These are phyloP conservation scores for Plasmodium blacklocki DNA, from an alignment of 169 alveolate genomes.

Conservation along the genomic window DNA sequence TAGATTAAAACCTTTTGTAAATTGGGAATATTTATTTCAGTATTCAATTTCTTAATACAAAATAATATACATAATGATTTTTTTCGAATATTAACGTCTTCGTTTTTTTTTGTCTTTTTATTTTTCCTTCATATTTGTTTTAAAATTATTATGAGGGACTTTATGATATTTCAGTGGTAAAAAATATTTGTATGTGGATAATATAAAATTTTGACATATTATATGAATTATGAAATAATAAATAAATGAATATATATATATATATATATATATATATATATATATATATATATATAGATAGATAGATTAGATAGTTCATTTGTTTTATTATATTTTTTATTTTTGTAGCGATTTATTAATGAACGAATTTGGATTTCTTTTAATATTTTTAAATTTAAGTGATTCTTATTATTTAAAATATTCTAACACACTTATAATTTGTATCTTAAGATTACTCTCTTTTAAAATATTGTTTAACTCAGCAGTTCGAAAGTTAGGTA, in stretches of 20 bases:
- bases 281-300: slow-evolving; percentile 14
- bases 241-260: not conserved
- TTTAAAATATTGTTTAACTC: slow-evolving; percentile 66
- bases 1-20: slow-evolving; percentile 71
- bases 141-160: slow-evolving; percentile 71
- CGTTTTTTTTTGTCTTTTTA: slow-evolving; percentile 29
- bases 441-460: slow-evolving; percentile 40
- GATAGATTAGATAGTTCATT: not conserved
- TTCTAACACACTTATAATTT: slow-evolving; percentile 63
- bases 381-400: slow-evolving; percentile 54
- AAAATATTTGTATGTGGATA: not conserved
- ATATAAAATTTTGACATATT: no score
- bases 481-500: slow-evolving; percentile 63
- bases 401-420: slow-evolving; percentile 53
- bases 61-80: slow-evolving; percentile 37
- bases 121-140: slow-evolving; percentile 50
- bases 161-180: slow-evolving; percentile 73
- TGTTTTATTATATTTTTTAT: not conserved
- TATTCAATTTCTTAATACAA: slow-evolving; percentile 64
- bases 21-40: slow-evolving; percentile 58
- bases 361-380: slow-evolving; percentile 70
- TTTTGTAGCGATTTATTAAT: slow-evolving; percentile 51
- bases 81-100: slow-evolving; percentile 42
- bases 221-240: not conserved
- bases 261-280: not conserved